These are phyloP conservation scores for Primulina tabacum DNA, from an alignment of 257 asterid species.

Conservation along the genomic window DNA sequence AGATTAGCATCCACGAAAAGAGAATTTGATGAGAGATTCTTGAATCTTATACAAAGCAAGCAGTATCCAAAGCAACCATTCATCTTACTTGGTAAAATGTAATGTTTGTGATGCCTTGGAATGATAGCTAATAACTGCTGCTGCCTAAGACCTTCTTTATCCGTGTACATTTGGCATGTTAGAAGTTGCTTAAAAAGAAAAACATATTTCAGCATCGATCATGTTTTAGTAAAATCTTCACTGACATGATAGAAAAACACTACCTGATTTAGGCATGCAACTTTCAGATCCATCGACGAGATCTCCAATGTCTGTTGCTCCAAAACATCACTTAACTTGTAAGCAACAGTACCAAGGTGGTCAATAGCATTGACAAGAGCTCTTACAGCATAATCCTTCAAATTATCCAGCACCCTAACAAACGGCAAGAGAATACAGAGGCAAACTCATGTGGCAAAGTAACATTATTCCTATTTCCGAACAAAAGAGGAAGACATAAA, in stretches of 20 bases:
- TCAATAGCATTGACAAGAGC: constrained; percentile 96
- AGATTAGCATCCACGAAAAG: constrained; percentile 26
- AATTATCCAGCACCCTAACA: constrained; percentile 78
- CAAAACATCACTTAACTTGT: constrained; percentile 74
- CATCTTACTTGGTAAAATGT: constrained; percentile 76
- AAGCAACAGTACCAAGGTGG: constrained; percentile 93
- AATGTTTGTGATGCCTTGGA: constrained; percentile 98
- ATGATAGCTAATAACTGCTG: constrained; percentile 82
- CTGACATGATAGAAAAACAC: constrained; percentile 5
- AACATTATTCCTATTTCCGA: constrained; percentile 4
- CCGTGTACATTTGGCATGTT: constrained; percentile 76
- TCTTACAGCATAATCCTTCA: constrained; percentile 84
- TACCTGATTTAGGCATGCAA: constrained; percentile 77
- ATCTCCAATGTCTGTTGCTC: constrained; percentile 74
- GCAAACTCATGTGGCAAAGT: constrained; percentile 16
- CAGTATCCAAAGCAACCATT: constrained; percentile 5
- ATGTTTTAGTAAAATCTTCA: constrained; percentile 16
- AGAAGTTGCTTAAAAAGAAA: constrained; percentile 55
- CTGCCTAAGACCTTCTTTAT: constrained; percentile 88
- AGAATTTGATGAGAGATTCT: constrained; percentile 21
- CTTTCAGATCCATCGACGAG: constrained; percentile 63
- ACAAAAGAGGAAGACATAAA: constrained; percentile 14
- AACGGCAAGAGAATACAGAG: constrained; percentile 15
- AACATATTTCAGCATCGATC: constrained; percentile 27
- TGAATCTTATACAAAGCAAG: constrained; percentile 14